Evolutionary conservation across 768 basidiomycete species (phyloP).

Genomic region (Amylocystis lapponica): DNA sequence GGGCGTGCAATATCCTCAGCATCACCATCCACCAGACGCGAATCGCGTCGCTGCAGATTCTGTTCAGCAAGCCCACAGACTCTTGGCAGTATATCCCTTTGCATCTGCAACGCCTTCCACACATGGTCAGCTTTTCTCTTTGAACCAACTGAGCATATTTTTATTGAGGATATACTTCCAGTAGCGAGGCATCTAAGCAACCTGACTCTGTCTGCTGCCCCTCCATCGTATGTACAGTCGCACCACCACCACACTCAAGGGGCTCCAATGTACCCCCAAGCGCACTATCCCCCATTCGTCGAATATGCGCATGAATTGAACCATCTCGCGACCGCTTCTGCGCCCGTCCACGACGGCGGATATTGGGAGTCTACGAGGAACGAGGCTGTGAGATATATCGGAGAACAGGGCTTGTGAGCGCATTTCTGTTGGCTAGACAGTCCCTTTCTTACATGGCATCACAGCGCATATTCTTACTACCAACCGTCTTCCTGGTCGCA

Average conservation of each 20-base stretch:
- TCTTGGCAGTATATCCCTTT: slow-evolving; percentile 65
- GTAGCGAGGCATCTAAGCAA: slow-evolving; percentile 62
- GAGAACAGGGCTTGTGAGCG: slow-evolving; percentile 35
- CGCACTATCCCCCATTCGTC: slow-evolving; percentile 50
- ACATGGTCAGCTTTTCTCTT: slow-evolving; percentile 45
- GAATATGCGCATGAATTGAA: slow-evolving; percentile 62
- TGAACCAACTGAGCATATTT: too few relatives aligned
- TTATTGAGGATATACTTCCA: slow-evolving; percentile 25
- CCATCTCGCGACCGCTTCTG: slow-evolving; percentile 47
- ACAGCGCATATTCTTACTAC: slow-evolving; percentile 24
- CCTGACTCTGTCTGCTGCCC: slow-evolving; percentile 51
- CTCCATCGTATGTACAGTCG: slow-evolving; percentile 61
- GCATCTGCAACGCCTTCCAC: slow-evolving; percentile 73
- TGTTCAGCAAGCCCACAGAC: slow-evolving; percentile 61
- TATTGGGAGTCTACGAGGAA: slow-evolving; percentile 64
- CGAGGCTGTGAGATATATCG: slow-evolving; percentile 55
- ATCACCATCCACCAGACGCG: neutral
- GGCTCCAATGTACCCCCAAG: slow-evolving; percentile 23
- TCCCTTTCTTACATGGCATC: neutral
- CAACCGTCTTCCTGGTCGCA: slow-evolving; percentile 37
- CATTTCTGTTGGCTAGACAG: neutral
- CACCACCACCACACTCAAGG: slow-evolving; percentile 37
- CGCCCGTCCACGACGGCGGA: slow-evolving; percentile 39
- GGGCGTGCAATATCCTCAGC: neutral
- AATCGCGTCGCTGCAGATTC: slow-evolving; percentile 33